These are phyloP conservation scores for Ceriops zippeliana DNA, from an alignment of 345 rosid genomes.

Conservation along the genomic window DNA sequence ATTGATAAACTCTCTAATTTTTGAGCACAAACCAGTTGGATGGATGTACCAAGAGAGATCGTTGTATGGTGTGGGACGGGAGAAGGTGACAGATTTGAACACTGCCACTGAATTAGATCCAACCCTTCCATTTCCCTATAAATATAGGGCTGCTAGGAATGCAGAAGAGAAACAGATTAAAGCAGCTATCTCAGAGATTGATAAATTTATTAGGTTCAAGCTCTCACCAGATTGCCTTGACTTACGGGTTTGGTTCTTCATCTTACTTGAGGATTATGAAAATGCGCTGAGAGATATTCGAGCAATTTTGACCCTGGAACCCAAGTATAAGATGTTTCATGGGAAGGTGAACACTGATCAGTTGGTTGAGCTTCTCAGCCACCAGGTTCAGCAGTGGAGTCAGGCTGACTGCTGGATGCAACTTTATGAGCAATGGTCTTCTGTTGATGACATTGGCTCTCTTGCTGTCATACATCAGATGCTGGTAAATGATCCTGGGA, in stretches of 20 bases:
- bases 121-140: constrained; percentile 69
- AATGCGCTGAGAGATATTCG: constrained; percentile 69
- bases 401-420: constrained; percentile 87
- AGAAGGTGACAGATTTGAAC: constrained; percentile 57
- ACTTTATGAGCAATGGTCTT: constrained; percentile 86
- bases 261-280: constrained; percentile 62
- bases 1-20: constrained; percentile 59
- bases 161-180: constrained; percentile 53
- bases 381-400: constrained; percentile 40
- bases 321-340: constrained; percentile 57
- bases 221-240: constrained; percentile 76
- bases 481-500: constrained; percentile 72
- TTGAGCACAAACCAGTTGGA: constrained; percentile 59
- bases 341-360: constrained; percentile 51
- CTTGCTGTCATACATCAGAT: constrained; percentile 84
- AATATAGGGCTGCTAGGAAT: constrained; percentile 65
- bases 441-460: constrained; percentile 90
- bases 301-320: constrained; percentile 70
- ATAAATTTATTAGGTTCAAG: constrained; percentile 64
- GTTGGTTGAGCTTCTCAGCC: constrained; percentile 54
- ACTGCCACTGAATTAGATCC: constrained; percentile 85
- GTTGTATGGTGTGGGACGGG: constrained; percentile 53
- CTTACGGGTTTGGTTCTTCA: constrained; percentile 72
- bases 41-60: constrained; percentile 98
- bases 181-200: constrained; percentile 67